phyloP scores from a whole-genome alignment of 805 yeast species.

The Kregervanrija fluxuum region DNA sequence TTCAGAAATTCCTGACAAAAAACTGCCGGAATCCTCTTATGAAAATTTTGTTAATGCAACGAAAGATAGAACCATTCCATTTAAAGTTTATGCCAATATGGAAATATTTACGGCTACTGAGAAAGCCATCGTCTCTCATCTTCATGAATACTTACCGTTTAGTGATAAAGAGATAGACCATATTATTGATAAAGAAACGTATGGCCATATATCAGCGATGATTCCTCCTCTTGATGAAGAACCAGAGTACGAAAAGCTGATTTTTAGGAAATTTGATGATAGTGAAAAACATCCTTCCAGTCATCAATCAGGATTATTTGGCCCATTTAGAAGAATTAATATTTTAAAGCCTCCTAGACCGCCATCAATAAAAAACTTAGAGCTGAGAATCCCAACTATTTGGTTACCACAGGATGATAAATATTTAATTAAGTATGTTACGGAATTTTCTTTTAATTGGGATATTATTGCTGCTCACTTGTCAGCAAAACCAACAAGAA shows the following conservation, averaged over 20 bases:
- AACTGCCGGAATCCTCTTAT: conserved; percentile 24
- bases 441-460: conserved; percentile 90
- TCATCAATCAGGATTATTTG: conserved; percentile 50
- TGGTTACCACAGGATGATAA: conserved; percentile 96
- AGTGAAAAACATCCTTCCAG: conserved; percentile 33
- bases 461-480: conserved; percentile 79
- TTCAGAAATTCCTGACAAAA: conserved; percentile 23
- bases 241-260: conserved; percentile 48
- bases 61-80: conserved; percentile 27
- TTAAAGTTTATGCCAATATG: conserved; percentile 38
- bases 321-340: conserved; percentile 49
- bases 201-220: conserved; percentile 58
- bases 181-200: conserved; percentile 21
- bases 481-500: conserved; percentile 55
- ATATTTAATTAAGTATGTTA: conserved; percentile 68
- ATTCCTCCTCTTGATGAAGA: conserved; percentile 59
- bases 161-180: conserved; percentile 28
- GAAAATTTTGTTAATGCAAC: conserved; percentile 20
- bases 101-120: conserved; percentile 39
- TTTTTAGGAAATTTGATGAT: conserved; percentile 42
- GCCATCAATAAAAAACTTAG: conserved; percentile 74
- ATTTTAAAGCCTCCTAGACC: conserved; percentile 85
- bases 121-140: conserved; percentile 38
- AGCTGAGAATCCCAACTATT: conserved; percentile 81
- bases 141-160: conserved; percentile 44